Evolutionary conservation across 2,329 filamentous ascomycete genomes (phyloP), one percentile per base, ranked within the genome.

Genomic region (Orbilia brochopaga): DNA sequence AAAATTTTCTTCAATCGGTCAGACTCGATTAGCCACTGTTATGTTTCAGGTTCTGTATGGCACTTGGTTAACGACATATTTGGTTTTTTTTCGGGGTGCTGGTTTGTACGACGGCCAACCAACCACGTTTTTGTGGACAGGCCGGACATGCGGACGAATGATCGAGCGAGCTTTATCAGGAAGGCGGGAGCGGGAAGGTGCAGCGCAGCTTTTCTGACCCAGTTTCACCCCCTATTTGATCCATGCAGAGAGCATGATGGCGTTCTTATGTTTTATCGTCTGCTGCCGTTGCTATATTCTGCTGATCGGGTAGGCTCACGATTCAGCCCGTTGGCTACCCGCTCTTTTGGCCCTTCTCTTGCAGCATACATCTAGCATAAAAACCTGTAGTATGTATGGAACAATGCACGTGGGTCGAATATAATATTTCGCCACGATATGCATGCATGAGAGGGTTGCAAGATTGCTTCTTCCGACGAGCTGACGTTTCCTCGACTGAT

Each of bases 131-230:
- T 70, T 44, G 30, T n/a, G n/a, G n/a, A 30, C 56, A 21, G 21
- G 21, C 10, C 21, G 50, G 32, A 19, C 15, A 53, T 55, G 59
- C 40, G 66, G 32, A 27, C 11, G 46, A 51, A 51, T 51, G 17
- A 27, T 19, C 17, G 46, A 27, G 10, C 11, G 59, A 50, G 46
- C 66, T 64, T 54, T 54, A 70, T 70, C 46, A 70, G 66, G 66
- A 70, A 70, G 66, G 65, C 65, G 65, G 56, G 59, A 70, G 63
- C 66, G 66, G 66, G 59, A 64, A 32, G 59, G 35, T 60, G 66
- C 66, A 63, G 46, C 37, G 37, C 37, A 42, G 37, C 37, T 32
- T 32, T 69, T 55, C 46, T 40, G 52, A 50, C 61, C 30, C 23
- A 30, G 50, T 21, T 51, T 24, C 15, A 51, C 23, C 21, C 51